Evolutionary conservation across 73 alveolate species (phyloP), one percentile per base, ranked within the genome.

Genomic region (Paramecium caudatum): DNA sequence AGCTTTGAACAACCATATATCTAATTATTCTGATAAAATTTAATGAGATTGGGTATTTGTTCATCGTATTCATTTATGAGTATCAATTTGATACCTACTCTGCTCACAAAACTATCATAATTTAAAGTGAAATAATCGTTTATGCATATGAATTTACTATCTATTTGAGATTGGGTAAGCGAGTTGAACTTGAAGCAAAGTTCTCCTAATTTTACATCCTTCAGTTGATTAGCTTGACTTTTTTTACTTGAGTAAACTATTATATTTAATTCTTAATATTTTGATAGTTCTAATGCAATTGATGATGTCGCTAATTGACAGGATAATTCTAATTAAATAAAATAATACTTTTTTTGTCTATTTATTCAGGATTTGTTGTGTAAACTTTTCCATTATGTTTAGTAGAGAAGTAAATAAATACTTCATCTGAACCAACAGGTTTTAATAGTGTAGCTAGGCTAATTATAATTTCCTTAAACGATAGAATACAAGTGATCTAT

Each of bases 141-240:
- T 15, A 74, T 9, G 8, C 62, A 39, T 1, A 74, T 19, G 16
- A 74, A 41, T 45, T 27, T 45, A 27, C 30, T 21, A 12, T 74
- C 43, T 7, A 27, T 16, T 43, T 74, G 43, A 41, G 33, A 21
- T 10, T 45, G 23, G 16, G 62, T 74, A 16, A 74, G n/a, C 17
- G 36, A 41, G 21, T 37, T 41, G 16, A 74, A 45, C 10, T 37
- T 74, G 0, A 74, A 41, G 15, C 55, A 23, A 41, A 74, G 1
- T 36, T 74, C 88, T 74, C 88, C 88, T 74, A 74, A 27, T 27
- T 74, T 74, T 5, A 74, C 68, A 74, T 74, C 88, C 15, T 45
- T 74, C 27, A 74, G 16, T 65, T 65, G 16, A 65, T 65, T 65
- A 33, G 49, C 49, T 13, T 36, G 15, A 65, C 34, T 65, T 16